These are phyloP conservation scores for Geotrichum aggregatum DNA, from an alignment of 1,139 yeast species.

Conservation along the genomic window DNA sequence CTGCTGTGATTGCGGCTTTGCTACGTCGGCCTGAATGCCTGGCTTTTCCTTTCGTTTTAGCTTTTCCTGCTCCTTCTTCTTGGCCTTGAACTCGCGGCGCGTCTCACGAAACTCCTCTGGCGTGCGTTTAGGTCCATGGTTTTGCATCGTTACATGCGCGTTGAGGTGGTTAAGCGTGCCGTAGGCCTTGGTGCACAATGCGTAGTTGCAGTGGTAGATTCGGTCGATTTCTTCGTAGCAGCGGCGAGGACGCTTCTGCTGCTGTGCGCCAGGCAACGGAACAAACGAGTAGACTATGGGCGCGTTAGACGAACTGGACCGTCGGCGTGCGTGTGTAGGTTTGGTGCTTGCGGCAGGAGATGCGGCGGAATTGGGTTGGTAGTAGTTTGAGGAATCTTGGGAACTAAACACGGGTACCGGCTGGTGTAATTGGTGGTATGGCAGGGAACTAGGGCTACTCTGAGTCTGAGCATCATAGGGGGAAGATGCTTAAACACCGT, in stretches of 20 bases:
- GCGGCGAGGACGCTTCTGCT: conserved; percentile 55
- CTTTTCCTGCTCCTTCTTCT: conserved; percentile 28
- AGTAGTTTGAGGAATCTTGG: no score
- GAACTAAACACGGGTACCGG: no score
- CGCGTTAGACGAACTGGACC: not conserved
- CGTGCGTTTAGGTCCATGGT: conserved; percentile 64
- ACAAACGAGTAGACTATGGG: conserved; percentile 32
- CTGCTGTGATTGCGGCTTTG: no score
- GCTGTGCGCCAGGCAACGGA: conserved; percentile 33
- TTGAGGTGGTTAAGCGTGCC: conserved; percentile 75
- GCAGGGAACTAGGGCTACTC: no score
- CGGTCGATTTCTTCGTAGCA: conserved; percentile 68
- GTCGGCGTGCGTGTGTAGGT: no score
- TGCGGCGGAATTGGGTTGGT: no score
- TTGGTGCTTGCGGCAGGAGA: no score
- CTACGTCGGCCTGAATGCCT: no score
- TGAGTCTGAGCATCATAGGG: no score
- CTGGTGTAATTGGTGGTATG: no score
- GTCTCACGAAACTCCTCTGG: conserved; percentile 63
- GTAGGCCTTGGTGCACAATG: conserved; percentile 64
- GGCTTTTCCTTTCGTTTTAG: not conserved
- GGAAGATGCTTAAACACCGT: no score
- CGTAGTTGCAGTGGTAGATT: conserved; percentile 56
- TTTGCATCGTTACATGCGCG: conserved; percentile 69
- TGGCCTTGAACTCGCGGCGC: conserved; percentile 37